These are phyloP conservation scores for Pseudogymnoascus sp. DNA, from an alignment of 2,329 filamentous ascomycete species.

Conservation along the genomic window DNA sequence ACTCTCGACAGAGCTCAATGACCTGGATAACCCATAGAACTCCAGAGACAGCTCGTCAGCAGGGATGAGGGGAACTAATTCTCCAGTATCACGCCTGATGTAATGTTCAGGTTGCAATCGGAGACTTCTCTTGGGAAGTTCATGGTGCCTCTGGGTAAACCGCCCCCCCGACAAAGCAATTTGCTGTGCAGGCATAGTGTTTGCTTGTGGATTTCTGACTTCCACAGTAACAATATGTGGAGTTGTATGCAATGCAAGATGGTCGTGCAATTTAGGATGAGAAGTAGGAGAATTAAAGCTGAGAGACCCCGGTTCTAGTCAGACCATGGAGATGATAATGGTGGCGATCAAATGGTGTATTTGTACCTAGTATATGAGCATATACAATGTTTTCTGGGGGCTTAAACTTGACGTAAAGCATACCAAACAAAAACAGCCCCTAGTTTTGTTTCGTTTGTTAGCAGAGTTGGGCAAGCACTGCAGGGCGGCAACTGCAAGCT, in stretches of 20 bases:
- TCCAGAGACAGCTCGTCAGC: constrained; percentile 41
- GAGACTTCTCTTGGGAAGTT: neutral
- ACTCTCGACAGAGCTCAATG: constrained; percentile 30
- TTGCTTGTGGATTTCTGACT: neutral
- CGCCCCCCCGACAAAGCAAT: neutral
- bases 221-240: neutral
- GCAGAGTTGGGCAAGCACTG: neutral
- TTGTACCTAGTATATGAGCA: neutral
- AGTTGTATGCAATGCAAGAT: neutral
- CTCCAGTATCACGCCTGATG: constrained; percentile 34
- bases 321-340: neutral
- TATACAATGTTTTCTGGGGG: neutral
- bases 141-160: neutral
- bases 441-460: constrained; percentile 1
- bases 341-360: neutral
- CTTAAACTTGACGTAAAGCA: neutral
- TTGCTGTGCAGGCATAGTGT: neutral
- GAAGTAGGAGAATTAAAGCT: neutral
- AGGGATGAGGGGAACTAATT: constrained; percentile 46
- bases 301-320: neutral
- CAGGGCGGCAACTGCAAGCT: neutral
- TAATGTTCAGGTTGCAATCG: constrained; percentile 29
- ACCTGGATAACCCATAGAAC: constrained; percentile 31
- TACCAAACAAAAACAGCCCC: neutral
- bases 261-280: neutral